Evolutionary conservation across 768 basidiomycete genomes (phyloP), one percentile per base, ranked within the genome.

Genomic region (Panaeolus cyanescens): DNA sequence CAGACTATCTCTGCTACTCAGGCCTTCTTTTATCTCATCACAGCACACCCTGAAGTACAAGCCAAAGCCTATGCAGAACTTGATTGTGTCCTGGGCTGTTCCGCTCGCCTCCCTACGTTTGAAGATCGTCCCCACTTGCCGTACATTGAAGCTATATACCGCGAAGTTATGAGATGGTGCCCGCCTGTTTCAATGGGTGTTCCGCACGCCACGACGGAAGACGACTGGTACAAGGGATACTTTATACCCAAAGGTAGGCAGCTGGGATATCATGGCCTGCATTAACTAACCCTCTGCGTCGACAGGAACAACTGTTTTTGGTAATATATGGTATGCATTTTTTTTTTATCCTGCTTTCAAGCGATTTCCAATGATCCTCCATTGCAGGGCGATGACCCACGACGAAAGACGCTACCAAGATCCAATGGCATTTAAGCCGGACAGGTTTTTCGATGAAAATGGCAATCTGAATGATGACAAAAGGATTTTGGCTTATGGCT

Each of bases 1-100:
- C n/a, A 64, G 66, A 67, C 55, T 15, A 59, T 59, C 13, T 62
- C 64, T n/a, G 32, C 61, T 5, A 64, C 64, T 5, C 31, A 55
- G 4, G 55, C 62, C 1, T 67, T 77, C 63, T 39, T 78, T 19
- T 67, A 75, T 19, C 65, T 71, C 12, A 70, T 77, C 70, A 55
- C 71, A 5, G 58, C 61, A n/a, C 62, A 76, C 60, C 75, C 76
- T 0, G 69, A 77, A 2, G 68, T 70, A 1, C 74, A 75, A 59
- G 61, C 54, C 19, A 72, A 70, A 39, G 76, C 73, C 13, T 76
- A 75, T 60, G 64, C 54, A 6, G 77, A 77, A 62, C 67, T 78
- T 32, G 74, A 77, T 58, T 54, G 56, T 0, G 64, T 75, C 10
- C 60, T 75, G 13, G 77, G 76, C 2, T 45, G 54, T 5, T 56